A percentile compares a stretch with the other conserved stretches of the same genome.
Evolutionary conservation across 108 stramenopile species (phyloP).

Genomic region (Aurantiochytrium sp.): DNA sequence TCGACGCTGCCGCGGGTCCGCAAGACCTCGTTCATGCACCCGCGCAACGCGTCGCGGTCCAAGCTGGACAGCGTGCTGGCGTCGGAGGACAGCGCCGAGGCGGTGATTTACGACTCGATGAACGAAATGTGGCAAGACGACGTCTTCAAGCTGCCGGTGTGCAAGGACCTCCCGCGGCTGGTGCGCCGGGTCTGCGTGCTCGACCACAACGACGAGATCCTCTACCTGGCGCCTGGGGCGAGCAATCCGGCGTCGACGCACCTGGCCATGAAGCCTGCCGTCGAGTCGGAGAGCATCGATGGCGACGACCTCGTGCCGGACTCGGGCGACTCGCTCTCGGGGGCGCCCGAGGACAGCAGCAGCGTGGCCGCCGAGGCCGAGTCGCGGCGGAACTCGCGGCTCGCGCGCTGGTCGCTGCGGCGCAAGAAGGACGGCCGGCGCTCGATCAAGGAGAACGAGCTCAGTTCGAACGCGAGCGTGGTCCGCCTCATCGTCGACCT

Average conservation of each 20-base stretch:
- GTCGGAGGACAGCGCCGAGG: not conserved
- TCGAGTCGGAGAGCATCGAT: not conserved
- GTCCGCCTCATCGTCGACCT: not conserved
- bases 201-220: conserved; percentile 13
- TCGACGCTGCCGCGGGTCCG: not conserved
- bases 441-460: not conserved
- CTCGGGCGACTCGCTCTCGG: too few species aligned
- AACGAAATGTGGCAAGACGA: conserved; percentile 7
- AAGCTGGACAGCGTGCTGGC: not conserved
- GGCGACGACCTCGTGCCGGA: too few species aligned
- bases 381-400: not conserved
- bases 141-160: not conserved
- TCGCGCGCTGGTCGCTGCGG: not conserved
- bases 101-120: conserved; percentile 18
- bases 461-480: not conserved
- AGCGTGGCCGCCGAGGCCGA: not conserved
- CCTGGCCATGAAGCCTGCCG: not conserved
- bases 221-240: not conserved
- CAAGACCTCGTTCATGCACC: not conserved
- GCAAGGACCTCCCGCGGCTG: conserved; percentile 17
- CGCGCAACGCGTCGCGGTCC: not conserved
- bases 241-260: not conserved
- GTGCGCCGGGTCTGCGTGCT: not conserved
- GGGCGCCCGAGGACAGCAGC: not conserved
- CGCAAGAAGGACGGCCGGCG: not conserved